Conservation (phyloP, 352 stramenopile species). For the Phytophthora pisi region DNA sequence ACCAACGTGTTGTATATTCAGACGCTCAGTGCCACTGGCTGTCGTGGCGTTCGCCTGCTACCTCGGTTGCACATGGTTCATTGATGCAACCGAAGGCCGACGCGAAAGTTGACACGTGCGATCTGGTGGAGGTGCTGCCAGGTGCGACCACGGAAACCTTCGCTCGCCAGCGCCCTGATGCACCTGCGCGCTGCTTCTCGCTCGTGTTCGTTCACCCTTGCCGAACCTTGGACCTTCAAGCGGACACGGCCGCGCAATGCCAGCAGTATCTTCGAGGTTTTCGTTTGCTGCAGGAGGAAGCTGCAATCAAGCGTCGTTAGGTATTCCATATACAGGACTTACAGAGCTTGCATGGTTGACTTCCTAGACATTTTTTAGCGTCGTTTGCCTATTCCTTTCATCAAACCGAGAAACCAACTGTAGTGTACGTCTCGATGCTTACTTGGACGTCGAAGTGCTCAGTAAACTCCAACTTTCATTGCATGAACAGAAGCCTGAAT, state of each 20-base stretch:
- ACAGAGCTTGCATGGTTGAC: background rate
- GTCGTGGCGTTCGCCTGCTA: constrained; percentile 55
- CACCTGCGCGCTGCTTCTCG: constrained; percentile 57
- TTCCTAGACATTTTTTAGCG: background rate
- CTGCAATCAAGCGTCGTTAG: constrained; percentile 39
- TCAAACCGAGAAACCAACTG: too few species aligned
- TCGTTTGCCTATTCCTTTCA: background rate
- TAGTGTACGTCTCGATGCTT: too few species aligned
- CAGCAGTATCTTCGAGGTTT: constrained; percentile 61
- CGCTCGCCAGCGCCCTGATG: constrained; percentile 39
- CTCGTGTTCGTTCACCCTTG: constrained; percentile 76
- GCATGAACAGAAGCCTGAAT: background rate
- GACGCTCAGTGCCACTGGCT: constrained; percentile 63
- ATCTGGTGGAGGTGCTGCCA: constrained; percentile 56
- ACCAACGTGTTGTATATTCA: constrained; percentile 59
- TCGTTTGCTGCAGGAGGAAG: constrained; percentile 58
- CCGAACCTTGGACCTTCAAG: constrained; percentile 69
- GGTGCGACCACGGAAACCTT: constrained; percentile 60
- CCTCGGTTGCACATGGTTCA: constrained; percentile 17
- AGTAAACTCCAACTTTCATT: background rate
- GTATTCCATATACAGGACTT: background rate
- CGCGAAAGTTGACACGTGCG: constrained; percentile 54
- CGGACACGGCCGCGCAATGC: constrained; percentile 58
- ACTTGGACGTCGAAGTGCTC: background rate
- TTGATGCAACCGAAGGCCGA: constrained; percentile 48